Conservation (phyloP, 257 asterid genomes). For the Echium plantagineum region DNA sequence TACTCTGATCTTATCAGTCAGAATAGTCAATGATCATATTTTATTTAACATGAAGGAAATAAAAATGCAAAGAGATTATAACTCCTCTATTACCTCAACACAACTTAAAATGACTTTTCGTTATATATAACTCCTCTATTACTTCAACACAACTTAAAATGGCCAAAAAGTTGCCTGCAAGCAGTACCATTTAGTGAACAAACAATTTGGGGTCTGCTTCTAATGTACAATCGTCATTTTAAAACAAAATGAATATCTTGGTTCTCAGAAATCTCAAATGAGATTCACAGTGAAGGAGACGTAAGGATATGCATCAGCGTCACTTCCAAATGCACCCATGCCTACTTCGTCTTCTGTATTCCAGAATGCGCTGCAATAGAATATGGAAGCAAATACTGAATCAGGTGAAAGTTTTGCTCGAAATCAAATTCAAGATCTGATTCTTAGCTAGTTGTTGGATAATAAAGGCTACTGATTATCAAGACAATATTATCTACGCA, state of each 20-base stretch:
- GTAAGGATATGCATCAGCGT: constrained; percentile 63
- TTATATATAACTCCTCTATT: not conserved
- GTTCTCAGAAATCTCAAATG: constrained; percentile 20
- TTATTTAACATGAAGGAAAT: not conserved
- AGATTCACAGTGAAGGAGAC: constrained; percentile 91
- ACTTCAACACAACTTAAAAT: not conserved
- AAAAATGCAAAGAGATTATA: not conserved
- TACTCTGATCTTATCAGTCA: not conserved
- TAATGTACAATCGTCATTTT: constrained; percentile 29
- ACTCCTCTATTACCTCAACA: not conserved
- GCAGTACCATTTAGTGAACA: not conserved
- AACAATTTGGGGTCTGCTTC: not conserved
- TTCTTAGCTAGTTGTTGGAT: too few species aligned
- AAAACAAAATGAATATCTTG: not conserved
- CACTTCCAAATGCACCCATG: constrained; percentile 54
- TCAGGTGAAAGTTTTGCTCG: not conserved
- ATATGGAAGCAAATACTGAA: constrained; percentile 3
- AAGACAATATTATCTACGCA: too few species aligned
- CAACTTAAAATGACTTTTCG: too few species aligned
- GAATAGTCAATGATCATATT: not conserved
- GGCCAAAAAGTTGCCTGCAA: not conserved
- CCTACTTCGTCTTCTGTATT: constrained; percentile 79
- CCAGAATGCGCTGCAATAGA: constrained; percentile 69
- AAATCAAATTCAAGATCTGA: too few species aligned
- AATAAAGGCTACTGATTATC: too few species aligned